phyloP scores from a whole-genome alignment of 768 basidiomycete genomes.

The Gymnopilus dilepis region DNA sequence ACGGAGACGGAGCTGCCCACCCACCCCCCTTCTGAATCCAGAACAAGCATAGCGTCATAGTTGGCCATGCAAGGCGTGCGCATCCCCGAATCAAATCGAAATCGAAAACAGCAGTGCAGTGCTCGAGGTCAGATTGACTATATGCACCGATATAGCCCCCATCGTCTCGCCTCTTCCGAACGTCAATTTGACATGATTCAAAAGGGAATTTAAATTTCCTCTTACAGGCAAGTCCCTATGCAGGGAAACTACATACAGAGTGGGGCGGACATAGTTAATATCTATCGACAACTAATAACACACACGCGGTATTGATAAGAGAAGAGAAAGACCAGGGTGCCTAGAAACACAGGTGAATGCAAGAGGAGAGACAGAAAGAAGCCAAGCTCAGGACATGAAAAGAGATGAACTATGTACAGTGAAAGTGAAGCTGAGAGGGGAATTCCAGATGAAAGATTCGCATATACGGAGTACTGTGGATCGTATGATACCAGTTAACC shows the following conservation, averaged over 20 bases:
- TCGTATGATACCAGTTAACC: slow-evolving; percentile 26
- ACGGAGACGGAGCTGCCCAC: too few species aligned
- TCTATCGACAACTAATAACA: slow-evolving; percentile 2
- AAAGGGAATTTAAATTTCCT: slow-evolving; percentile 4
- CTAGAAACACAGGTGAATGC: slow-evolving; percentile 7
- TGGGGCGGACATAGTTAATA: slow-evolving; percentile 7
- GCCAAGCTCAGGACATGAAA: slow-evolving; percentile 1
- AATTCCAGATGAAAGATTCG: not conserved
- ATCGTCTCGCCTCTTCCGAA: not conserved
- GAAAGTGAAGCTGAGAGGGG: not conserved
- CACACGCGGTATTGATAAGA: slow-evolving; percentile 1
- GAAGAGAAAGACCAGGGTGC: slow-evolving; percentile 1
- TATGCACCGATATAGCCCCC: slow-evolving; percentile 5
- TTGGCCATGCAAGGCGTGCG: too few species aligned
- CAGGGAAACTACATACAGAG: slow-evolving; percentile 4
- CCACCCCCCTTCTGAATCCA: too few species aligned
- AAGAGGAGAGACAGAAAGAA: not conserved
- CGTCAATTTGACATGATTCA: not conserved
- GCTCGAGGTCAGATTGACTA: not conserved
- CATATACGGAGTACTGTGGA: slow-evolving; percentile 19
- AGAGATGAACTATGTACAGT: slow-evolving; percentile 5
- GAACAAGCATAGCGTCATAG: slow-evolving; percentile 2
- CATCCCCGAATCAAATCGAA: too few species aligned
- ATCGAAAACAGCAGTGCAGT: too few species aligned
- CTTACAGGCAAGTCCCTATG: not conserved